Conservation (phyloP, 2,329 filamentous ascomycete species). For the Penicillium sp. region DNA sequence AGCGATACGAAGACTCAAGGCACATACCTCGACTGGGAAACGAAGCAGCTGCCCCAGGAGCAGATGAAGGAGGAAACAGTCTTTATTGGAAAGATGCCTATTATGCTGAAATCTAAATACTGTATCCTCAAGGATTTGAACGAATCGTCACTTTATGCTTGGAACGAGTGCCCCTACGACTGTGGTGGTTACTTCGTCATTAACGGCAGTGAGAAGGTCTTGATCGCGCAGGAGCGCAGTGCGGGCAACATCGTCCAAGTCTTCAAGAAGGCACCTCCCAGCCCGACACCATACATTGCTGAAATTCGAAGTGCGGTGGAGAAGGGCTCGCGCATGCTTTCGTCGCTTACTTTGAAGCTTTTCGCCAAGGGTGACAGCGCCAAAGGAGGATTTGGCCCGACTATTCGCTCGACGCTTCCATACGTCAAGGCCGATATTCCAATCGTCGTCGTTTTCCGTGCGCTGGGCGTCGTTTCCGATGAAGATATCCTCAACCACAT, state of each 20-base stretch:
- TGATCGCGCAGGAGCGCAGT: conserved; percentile 96
- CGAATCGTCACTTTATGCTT: conserved; percentile 81
- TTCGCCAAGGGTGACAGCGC: conserved; percentile 77
- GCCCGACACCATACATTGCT: conserved; percentile 85
- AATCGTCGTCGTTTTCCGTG: conserved; percentile 92
- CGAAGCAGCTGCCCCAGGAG: conserved; percentile 45
- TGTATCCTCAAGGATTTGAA: conserved; percentile 81
- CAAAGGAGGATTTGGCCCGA: conserved; percentile 79
- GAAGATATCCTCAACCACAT: conserved; percentile 98
- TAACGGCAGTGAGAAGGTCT: conserved; percentile 96
- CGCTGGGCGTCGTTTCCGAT: conserved; percentile 91
- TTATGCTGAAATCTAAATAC: conserved; percentile 97
- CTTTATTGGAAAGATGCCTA: conserved; percentile 91
- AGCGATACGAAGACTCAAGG: conserved; percentile 47
- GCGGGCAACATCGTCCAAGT: conserved; percentile 99
- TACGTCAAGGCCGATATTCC: conserved; percentile 94
- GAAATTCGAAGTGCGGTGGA: conserved; percentile 96
- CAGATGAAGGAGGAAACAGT: conserved; percentile 67
- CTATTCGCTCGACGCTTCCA: conserved; percentile 84
- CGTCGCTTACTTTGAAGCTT: conserved; percentile 85
- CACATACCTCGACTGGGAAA: conserved; percentile 49
- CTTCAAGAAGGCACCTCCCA: conserved; percentile 95
- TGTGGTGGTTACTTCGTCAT: conserved; percentile 99
- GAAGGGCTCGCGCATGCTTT: conserved; percentile 92
- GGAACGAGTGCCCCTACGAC: conserved; percentile 97